Base-by-base conservation (phyloP, 306 rosid species). In the Vigna reflexopilosa region DNA sequence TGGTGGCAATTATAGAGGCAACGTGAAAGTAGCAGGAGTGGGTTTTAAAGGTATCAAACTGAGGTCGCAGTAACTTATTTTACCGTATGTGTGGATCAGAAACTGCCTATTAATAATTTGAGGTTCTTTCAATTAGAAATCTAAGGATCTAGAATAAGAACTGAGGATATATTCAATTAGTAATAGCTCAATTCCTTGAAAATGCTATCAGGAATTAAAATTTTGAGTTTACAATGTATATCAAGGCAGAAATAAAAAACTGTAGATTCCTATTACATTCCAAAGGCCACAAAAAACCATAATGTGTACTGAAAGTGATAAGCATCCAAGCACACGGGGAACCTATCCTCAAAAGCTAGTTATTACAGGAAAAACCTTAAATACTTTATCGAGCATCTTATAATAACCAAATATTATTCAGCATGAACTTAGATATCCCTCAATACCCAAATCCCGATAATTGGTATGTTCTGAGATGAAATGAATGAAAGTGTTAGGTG, bases 181-280 rank as follows among this genome's bases (percentile, higher is more conserved):
- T 50, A 52, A 38, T 36, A 62, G 56, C 47, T 51, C 58, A 34
- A 26, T 32, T 78, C 13, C 40, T 38, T 26, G 78, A 52, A 38
- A 52, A 80, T 51, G 42, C 12, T 40, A 49, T 8, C 3, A 28
- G 68, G 68, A 67, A 49, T 59, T 70, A 32, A 28, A 45, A 45
- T 56, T 57, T 34, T 42, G 58, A 62, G 9, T 50, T 70, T 58
- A 34, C 14, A 26, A 13, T 48, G 11, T 72, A 71, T 40, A 44
- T 14, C 10, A 54, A 72, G 66, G 59, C 78, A 24, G 52, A 68
- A 63, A 40, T 51, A 40, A 52, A 49, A 54, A 80, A 72, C 26
- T 72, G 12, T 15, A 54, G 48, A 36, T 36, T 58, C 32, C 19
- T 49, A 55, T 19, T 55, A 26, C 61, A 36, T n/a, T 44, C 42